Base-by-base conservation (phyloP, 192 early-diverging fungal genomes). In the Coemansia sp. region DNA sequence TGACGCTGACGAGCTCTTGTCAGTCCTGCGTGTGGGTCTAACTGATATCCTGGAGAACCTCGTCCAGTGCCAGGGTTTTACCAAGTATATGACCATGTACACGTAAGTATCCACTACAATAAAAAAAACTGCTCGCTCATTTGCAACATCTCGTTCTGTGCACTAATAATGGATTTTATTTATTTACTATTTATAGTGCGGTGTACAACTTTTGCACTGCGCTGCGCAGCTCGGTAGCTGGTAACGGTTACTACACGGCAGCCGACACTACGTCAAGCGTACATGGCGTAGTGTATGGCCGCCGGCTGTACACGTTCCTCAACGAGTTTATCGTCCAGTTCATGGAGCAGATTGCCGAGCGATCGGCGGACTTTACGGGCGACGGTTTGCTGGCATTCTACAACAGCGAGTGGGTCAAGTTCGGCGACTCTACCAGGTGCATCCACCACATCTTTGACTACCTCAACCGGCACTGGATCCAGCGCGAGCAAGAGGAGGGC, bases 381-480 rank as follows among this genome's bases (percentile, higher is more conserved):
- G 94, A 94, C 37, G 87, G 87, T 9, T 86, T 98, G 60, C 85
- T 98, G 62, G 83, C 84, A 13, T 97, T 90, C 68, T 98, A 98
- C 78, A 94, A 92, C 55, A 83, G 80, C 49, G 88, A 96, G 74
- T 99, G 97, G 97, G 81, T 80, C 43, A 88, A 91, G 74, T 99
- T 92, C 73, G 96, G 94, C 13, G 85, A 87, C n/a, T 92, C 94
- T 6, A 88, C 92, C 21, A 87, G 86, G 58, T 89, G 88, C 68
- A 89, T 98, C 57, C 88, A 98, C 77, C 93, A 98, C 73, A 86
- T 97, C 55, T 98, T 98, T 70, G 84, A 85, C 14, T 99, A 99
- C 76, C 86, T 99, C 57, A 99, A 99, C 80, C 89, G 96, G 39
- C 92, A 96, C 77, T 99, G 97, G 97, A 93, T 98, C 47, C 95